Evolutionary conservation across 164 flowering plant species (phyloP).

Genomic region (Echeveria elegans): DNA sequence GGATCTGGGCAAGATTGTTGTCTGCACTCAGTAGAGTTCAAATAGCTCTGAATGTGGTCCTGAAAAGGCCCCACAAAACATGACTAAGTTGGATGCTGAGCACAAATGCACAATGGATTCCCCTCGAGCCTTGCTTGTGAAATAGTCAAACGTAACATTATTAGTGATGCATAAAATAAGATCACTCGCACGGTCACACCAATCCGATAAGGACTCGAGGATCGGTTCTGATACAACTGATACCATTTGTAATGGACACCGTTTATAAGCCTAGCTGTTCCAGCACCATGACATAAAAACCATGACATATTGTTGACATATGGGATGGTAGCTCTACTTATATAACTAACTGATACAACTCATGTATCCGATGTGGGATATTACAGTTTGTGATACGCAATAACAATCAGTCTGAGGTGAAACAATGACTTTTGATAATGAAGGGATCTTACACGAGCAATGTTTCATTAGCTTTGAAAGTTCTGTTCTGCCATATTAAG

Average conservation of each 20-base stretch:
- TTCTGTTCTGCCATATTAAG: conserved; percentile 47
- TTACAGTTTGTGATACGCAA: too few relatives aligned
- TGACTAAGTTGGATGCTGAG: conserved; percentile 18
- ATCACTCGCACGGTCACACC: too few relatives aligned
- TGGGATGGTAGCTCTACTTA: too few relatives aligned
- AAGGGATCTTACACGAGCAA: conserved; percentile 44
- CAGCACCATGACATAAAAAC: too few relatives aligned
- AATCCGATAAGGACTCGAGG: too few relatives aligned
- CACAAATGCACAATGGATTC: conserved; percentile 76
- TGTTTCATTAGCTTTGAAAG: conserved; percentile 23
- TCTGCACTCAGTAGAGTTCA: conserved; percentile 22
- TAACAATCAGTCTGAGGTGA: neutral
- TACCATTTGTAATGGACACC: too few relatives aligned
- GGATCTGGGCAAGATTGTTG: conserved; percentile 40
- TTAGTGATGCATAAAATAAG: neutral
- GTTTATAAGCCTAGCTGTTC: too few relatives aligned
- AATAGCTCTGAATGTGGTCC: neutral
- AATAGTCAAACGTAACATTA: neutral
- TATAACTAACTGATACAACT: too few relatives aligned
- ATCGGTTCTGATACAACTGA: too few relatives aligned
- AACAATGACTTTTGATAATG: neutral
- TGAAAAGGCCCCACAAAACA: conserved; percentile 35
- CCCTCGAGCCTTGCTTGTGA: conserved; percentile 51
- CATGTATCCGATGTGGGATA: too few relatives aligned
- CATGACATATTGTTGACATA: too few relatives aligned